Base-by-base conservation (phyloP, 495 filamentous ascomycete species). In the Aspergillus bertholletiae region DNA sequence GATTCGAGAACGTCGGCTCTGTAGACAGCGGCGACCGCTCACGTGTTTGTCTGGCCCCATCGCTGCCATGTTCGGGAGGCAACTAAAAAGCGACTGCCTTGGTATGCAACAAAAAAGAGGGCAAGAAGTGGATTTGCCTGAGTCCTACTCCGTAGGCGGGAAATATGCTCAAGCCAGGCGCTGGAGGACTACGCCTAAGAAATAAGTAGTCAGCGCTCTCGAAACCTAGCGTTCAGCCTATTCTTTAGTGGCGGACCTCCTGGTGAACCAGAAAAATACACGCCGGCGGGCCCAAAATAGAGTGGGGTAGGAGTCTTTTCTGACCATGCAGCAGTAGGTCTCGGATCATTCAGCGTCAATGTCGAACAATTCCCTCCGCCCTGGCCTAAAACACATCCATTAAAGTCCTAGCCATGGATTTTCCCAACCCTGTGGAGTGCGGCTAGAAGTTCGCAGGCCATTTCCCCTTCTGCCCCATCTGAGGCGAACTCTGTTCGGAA, bases 21-120 rank as follows among this genome's bases (percentile, higher is more conserved):
- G 65, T 47, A 71, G 56, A 55, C 59, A 68, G 15, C 70, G 62
- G 49, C 58, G 60, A 46, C 54, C 60, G 50, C 68, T 73, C 70
- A 70, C 70, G 70, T 73, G 70, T 60, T 73, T 70, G 56, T 62
- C 62, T 22, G 37, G 52, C 40, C 56, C 63, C 59, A 67, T 67
- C 17, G 50, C 55, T 34, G 51, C 44, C 45, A 28, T 37, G 12
- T 48, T 41, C n/a, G 51, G 24, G 17, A 28, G 21, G 35, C 45
- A 58, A 57, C n/a, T 60, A 39, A 41, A 51, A 46, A 39, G 49
- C 46, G 55, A 54, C 57, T 41, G 54, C 51, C 40, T 53, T 45
- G 59, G 30, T 51, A 51, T 51, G 54, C 45, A 53, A 53, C 49
- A 46, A 56, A 55, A 57, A 58, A 56, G 41, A n/a, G n/a, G n/a